Conservation (phyloP, 2,329 filamentous ascomycete genomes). For the Ophiostoma sp. region DNA sequence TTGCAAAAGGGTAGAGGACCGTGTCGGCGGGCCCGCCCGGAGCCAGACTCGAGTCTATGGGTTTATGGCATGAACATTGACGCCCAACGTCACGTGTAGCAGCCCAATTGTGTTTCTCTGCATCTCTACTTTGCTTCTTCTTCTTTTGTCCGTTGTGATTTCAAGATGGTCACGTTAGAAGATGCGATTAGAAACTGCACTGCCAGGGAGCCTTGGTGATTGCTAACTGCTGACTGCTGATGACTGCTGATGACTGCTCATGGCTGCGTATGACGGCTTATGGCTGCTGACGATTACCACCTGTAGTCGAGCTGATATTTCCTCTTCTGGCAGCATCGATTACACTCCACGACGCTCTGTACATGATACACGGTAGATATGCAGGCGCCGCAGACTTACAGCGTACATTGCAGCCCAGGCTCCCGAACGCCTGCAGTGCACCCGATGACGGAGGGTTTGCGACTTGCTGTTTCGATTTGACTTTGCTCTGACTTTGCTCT, state of each 20-base stretch:
- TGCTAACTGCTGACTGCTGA: no score
- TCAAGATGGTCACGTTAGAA: not conserved
- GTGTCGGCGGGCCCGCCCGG: conserved; percentile 5
- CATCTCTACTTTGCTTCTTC: not conserved
- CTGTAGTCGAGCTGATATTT: not conserved
- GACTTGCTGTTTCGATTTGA: not conserved
- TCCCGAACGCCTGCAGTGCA: not conserved
- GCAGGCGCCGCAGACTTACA: not conserved
- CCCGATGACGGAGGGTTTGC: conserved; percentile 6
- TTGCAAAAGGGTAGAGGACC: not conserved
- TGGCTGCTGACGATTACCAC: no score
- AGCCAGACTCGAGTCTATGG: not conserved
- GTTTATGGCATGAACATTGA: not conserved
- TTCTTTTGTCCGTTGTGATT: no score
- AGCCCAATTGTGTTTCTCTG: not conserved
- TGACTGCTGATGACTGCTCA: no score
- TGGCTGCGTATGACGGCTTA: no score
- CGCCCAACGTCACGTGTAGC: conserved; percentile 10
- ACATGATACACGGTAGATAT: not conserved
- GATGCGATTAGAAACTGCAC: not conserved
- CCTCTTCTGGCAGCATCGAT: not conserved
- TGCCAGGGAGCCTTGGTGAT: not conserved
- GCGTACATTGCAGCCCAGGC: not conserved
- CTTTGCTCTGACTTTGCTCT: no score
- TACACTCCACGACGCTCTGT: not conserved